Conservation (phyloP, 208 protist species). For the Acanthamoeba healyi region DNA sequence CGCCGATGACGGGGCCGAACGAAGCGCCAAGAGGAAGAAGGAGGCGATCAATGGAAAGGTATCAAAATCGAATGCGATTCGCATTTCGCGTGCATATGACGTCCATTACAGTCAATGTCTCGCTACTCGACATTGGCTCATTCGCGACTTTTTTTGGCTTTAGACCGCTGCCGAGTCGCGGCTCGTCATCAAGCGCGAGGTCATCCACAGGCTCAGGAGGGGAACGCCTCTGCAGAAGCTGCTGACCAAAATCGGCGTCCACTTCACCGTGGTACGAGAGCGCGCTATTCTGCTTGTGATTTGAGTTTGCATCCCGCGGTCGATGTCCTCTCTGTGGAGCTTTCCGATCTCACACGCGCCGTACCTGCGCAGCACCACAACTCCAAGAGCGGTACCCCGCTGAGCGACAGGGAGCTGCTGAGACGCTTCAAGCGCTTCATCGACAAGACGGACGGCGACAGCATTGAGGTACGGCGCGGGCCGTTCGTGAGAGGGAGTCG, state of each 20-base stretch:
- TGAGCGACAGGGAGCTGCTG: neutral
- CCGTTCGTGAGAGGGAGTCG: no score
- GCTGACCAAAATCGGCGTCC: neutral
- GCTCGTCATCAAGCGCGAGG: neutral
- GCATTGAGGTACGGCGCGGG: neutral
- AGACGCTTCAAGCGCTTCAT: constrained; percentile 33
- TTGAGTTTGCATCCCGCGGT: neutral
- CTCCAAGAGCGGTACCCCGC: neutral
- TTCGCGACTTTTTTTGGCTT: neutral
- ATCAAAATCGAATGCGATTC: neutral
- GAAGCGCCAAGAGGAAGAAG: constrained; percentile 3
- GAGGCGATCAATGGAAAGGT: neutral
- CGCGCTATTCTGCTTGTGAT: neutral
- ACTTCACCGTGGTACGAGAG: constrained; percentile 38
- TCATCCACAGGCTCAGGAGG: neutral
- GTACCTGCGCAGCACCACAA: constrained; percentile 29
- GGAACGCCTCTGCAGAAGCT: constrained; percentile 8
- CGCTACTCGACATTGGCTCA: no score
- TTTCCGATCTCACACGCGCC: neutral
- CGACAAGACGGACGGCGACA: constrained; percentile 2
- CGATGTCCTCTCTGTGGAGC: neutral
- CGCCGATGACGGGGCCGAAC: neutral
- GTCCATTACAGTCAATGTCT: no score
- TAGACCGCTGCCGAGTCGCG: neutral
- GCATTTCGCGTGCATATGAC: neutral